These are phyloP conservation scores for Saitozyma podzolica DNA, from an alignment of 768 basidiomycete species.

Conservation along the genomic window DNA sequence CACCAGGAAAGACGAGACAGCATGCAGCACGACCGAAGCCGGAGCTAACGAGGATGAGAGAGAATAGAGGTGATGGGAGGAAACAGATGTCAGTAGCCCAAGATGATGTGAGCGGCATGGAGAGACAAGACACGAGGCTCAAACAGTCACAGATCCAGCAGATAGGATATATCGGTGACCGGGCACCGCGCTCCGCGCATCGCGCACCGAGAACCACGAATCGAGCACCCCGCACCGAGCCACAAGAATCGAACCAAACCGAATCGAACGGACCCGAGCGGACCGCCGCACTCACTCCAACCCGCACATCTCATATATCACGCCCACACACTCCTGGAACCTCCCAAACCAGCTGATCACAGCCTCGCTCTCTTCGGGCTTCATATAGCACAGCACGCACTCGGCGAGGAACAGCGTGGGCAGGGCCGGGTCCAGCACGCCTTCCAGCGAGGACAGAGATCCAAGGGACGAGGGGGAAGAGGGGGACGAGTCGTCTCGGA, in stretches of 20 bases:
- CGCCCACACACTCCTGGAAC: constrained; percentile 52
- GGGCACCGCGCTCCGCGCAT: too few relatives aligned
- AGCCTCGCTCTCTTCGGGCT: constrained; percentile 60
- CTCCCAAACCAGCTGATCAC: constrained; percentile 74
- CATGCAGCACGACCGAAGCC: too few relatives aligned
- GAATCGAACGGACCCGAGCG: not conserved
- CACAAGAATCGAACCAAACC: too few relatives aligned
- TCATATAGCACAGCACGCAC: constrained; percentile 89
- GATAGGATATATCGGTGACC: too few relatives aligned
- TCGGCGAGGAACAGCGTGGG: constrained; percentile 89
- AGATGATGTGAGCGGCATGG: too few relatives aligned
- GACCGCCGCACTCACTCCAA: constrained; percentile 56
- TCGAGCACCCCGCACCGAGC: not conserved
- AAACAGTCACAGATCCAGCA: too few relatives aligned
- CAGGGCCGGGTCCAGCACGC: constrained; percentile 60
- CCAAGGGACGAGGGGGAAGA: not conserved
- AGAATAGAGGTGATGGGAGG: too few relatives aligned
- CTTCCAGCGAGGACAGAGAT: constrained; percentile 11
- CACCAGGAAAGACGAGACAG: too few relatives aligned
- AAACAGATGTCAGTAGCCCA: too few relatives aligned
- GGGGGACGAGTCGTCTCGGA: constrained; percentile 56
- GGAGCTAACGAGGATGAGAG: too few relatives aligned
- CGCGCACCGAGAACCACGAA: too few relatives aligned
- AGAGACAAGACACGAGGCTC: too few relatives aligned
- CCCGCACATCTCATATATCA: constrained; percentile 93